Conservation (phyloP, 73 alveolate species). For the Paramecium caudatum region DNA sequence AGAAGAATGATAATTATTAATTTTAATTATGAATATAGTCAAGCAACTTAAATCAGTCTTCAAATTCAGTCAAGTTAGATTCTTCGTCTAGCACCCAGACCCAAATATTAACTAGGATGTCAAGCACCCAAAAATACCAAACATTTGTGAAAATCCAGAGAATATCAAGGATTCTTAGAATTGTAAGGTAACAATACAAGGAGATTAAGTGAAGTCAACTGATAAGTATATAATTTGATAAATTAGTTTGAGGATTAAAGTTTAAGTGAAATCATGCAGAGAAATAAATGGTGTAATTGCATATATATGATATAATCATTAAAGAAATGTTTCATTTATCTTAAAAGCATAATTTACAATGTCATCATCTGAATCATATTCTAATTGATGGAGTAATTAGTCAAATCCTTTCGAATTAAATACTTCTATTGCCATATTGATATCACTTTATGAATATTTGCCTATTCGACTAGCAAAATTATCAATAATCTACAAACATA, state of each 20-base stretch:
- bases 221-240: not conserved
- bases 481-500: slow-evolving; percentile 1
- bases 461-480: slow-evolving; percentile 34
- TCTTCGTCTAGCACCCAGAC: too few species aligned
- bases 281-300: slow-evolving; percentile 24
- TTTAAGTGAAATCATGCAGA: slow-evolving; percentile 1
- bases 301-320: slow-evolving; percentile 40
- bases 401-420: slow-evolving; percentile 35
- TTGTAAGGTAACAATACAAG: not conserved
- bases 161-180: not conserved
- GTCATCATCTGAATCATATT: not conserved
- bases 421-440: not conserved
- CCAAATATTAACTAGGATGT: too few species aligned
- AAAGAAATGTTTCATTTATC: not conserved
- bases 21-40: not conserved
- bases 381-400: not conserved
- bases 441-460: not conserved
- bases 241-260: slow-evolving; percentile 14
- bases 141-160: slow-evolving; percentile 1
- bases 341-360: not conserved
- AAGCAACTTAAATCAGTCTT: not conserved
- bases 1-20: not conserved
- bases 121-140: slow-evolving; percentile 3
- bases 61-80: too few species aligned
- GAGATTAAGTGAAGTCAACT: not conserved